Percentiles rank a stretch among this genome's conserved stretches.
phyloP scores from a whole-genome alignment of 345 rosid genomes.

The Salix arbutifolia region DNA sequence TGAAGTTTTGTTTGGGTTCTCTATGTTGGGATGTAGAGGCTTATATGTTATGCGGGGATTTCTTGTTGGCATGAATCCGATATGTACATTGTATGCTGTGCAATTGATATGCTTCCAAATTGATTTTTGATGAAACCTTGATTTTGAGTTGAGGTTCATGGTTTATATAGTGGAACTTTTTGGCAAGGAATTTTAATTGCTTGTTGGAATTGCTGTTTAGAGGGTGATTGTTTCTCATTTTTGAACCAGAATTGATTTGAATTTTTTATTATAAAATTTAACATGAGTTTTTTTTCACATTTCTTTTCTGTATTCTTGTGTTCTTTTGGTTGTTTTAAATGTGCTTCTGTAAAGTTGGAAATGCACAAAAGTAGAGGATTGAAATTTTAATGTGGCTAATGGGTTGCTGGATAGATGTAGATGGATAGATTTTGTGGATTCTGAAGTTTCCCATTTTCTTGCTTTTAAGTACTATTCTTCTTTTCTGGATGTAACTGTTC shows the following conservation, averaged over 20 bases:
- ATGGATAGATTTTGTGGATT: neutral
- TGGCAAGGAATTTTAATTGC: neutral
- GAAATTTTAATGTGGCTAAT: too few species aligned
- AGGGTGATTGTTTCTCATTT: neutral
- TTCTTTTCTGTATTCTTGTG: neutral
- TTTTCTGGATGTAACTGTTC: neutral
- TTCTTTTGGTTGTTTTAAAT: neutral
- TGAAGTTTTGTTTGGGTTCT: neutral
- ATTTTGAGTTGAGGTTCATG: neutral
- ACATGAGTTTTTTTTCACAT: neutral
- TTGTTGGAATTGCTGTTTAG: neutral
- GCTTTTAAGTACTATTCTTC: neutral
- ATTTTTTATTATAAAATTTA: neutral
- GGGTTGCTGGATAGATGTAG: neutral
- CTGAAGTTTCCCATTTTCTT: neutral
- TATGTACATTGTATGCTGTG: neutral
- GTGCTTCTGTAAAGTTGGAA: neutral
- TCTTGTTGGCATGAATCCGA: neutral
- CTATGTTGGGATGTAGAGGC: neutral
- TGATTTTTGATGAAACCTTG: neutral
- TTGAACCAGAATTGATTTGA: neutral
- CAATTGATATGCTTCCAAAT: neutral
- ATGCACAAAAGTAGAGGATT: neutral
- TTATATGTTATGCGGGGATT: neutral
- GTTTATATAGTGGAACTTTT: neutral